Base-by-base conservation (phyloP, 2,329 filamentous ascomycete genomes). In the Podosphaera fusca region DNA sequence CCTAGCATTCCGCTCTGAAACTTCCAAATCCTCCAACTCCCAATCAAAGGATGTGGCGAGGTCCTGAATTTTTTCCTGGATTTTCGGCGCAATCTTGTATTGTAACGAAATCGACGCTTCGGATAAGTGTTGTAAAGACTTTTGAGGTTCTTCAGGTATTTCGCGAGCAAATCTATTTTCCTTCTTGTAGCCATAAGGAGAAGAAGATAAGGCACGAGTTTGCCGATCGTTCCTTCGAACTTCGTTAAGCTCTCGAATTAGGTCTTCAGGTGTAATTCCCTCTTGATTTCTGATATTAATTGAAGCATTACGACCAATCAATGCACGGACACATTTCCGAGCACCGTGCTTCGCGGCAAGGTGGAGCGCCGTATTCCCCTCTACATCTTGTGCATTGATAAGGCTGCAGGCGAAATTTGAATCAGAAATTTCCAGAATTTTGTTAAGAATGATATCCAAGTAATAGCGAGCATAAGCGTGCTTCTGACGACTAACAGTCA, bases 391-490 rank as follows among this genome's bases (percentile, higher is more conserved):
- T 7, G 81, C 77, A 64, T 95, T 87, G 9, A 98, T 73, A 9
- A 96, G 71, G 53, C 80, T 74, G 59, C 88, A 85, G 53, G 96
- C 80, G 57, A 86, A 81, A 57, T 82, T 79, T 7, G 82, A 82
- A 4, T 87, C 80, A 62, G 85, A 80, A 0, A 81, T 80, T 64
- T 94, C 87, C 60, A 82, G 80, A 59, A 98, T 78, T 68, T 84
- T 88, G 69, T 94, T 90, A 57, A 96, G 75, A 60, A 96, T 82
- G 61, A 84, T 84, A 68, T 96, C 90, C 36, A 95, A 78, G 69
- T 98, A 98, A 69, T 96, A 96, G 38, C 87, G 79, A 36, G 89
- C 88, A 65, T 86, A 94, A 30, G 85, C 83, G 67, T 89, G 88
- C 69, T 90, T 95, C 60, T 85, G 85, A 4, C 78, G 72, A 55